Evolutionary conservation across 2,329 filamentous ascomycete species (phyloP).

Genomic region (Pyrenochaeta sp.): DNA sequence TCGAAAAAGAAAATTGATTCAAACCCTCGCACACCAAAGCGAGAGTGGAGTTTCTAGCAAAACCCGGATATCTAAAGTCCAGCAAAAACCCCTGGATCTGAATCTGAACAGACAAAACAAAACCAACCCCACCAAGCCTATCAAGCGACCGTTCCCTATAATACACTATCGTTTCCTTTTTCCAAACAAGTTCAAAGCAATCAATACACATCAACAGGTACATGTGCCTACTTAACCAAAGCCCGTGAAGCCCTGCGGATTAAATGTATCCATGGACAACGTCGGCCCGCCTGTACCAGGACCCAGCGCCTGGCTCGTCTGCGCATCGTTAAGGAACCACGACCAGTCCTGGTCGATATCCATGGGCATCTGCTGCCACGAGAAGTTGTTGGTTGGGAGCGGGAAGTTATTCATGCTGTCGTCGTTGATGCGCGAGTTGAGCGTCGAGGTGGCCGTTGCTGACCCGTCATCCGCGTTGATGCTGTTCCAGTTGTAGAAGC

Average conservation of each 20-base stretch:
- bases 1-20: background rate
- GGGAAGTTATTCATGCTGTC: conserved; percentile 41
- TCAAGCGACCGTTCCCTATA: conserved; percentile 3
- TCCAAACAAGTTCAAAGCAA: conserved; percentile 1
- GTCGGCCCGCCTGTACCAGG: background rate
- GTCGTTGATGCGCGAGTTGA: conserved; percentile 36
- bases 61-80: conserved; percentile 7
- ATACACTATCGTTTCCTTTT: too few relatives aligned
- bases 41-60: conserved; percentile 18
- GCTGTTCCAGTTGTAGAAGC: conserved; percentile 48
- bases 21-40: conserved; percentile 15
- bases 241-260: conserved; percentile 32
- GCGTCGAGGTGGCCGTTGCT: conserved; percentile 1
- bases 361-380: conserved; percentile 51
- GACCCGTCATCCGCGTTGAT: conserved; percentile 23
- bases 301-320: conserved; percentile 17
- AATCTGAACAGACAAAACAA: conserved; percentile 1
- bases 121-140: background rate
- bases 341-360: conserved; percentile 53
- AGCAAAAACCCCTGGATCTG: too few relatives aligned
- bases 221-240: conserved; percentile 21
- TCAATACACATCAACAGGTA: background rate
- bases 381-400: conserved; percentile 45
- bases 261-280: conserved; percentile 22
- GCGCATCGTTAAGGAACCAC: conserved; percentile 48